Conservation (phyloP, 1,284 basidiomycete genomes). For the Anthracocystis walkeri region DNA sequence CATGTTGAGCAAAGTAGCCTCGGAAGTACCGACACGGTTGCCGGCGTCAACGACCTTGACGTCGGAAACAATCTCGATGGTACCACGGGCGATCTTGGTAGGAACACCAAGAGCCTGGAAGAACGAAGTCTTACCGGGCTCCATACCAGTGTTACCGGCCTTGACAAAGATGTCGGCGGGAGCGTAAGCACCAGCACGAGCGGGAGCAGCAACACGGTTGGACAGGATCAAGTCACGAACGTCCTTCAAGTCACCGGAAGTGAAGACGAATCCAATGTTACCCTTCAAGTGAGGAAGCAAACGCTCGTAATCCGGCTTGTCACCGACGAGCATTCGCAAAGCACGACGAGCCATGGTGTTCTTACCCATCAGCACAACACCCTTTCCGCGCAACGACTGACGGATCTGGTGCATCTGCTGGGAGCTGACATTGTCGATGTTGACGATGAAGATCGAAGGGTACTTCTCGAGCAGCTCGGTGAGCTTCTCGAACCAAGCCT, state of each 20-base stretch:
- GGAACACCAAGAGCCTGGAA: conserved; percentile 99
- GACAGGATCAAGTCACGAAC: conserved; percentile 89
- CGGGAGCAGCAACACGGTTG: conserved; percentile 98
- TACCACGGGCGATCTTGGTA: conserved; percentile 99
- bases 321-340: conserved; percentile 87
- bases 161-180: conserved; percentile 92
- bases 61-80: conserved; percentile 98
- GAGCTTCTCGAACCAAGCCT: conserved; percentile 92
- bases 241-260: conserved; percentile 90
- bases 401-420: conserved; percentile 99
- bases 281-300: conserved; percentile 94
- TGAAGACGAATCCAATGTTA: conserved; percentile 99
- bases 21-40: conserved; percentile 93
- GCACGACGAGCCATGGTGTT: conserved; percentile 99
- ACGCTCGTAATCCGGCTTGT: conserved; percentile 93
- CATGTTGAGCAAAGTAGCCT: conserved; percentile 99
- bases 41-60: conserved; percentile 94
- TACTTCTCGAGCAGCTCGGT: conserved; percentile 91
- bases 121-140: conserved; percentile 81
- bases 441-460: conserved; percentile 96
- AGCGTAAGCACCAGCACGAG: conserved; percentile 96
- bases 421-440: conserved; percentile 99
- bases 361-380: conserved; percentile 98
- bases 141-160: conserved; percentile 99
- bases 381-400: conserved; percentile 92